Conservation (phyloP, 2,329 filamentous ascomycete genomes). For the Alternaria gaisen region DNA sequence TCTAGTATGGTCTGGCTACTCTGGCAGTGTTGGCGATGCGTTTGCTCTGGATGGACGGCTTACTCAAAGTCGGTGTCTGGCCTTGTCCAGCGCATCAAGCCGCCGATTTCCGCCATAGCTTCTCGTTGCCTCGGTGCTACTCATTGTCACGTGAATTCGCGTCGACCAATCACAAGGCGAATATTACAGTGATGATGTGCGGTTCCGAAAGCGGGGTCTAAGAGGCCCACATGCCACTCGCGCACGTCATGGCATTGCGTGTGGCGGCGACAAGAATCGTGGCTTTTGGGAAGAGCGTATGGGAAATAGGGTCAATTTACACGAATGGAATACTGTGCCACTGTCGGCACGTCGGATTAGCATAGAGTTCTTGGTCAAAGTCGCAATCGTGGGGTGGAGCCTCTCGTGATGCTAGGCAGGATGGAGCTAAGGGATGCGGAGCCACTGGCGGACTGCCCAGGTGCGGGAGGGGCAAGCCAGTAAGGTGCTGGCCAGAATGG, state of each 20-base stretch:
- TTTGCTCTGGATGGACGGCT: slow-evolving; percentile 7
- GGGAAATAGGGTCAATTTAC: neutral
- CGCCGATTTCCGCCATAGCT: slow-evolving; percentile 14
- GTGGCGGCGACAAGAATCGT: neutral
- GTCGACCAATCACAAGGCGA: slow-evolving; percentile 21
- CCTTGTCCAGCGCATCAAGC: slow-evolving; percentile 9
- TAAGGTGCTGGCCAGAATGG: slow-evolving; percentile 34
- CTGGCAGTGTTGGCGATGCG: slow-evolving; percentile 7
- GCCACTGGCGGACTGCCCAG: slow-evolving; percentile 20
- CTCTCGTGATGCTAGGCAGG: slow-evolving; percentile 19
- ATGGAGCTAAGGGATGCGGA: slow-evolving; percentile 36
- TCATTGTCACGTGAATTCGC: slow-evolving; percentile 22
- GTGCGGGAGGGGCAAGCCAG: slow-evolving; percentile 33
- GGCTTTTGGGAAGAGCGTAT: neutral
- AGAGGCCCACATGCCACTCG: slow-evolving; percentile 17
- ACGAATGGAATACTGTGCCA: neutral
- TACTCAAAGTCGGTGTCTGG: slow-evolving; percentile 18
- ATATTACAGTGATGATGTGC: slow-evolving; percentile 11
- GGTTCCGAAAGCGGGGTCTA: slow-evolving; percentile 30
- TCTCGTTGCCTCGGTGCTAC: slow-evolving; percentile 14
- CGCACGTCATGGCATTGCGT: neutral
- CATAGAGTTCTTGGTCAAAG: slow-evolving; percentile 3
- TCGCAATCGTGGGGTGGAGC: slow-evolving; percentile 21
- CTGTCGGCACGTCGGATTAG: neutral
- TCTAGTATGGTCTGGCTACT: slow-evolving; percentile 3